Evolutionary conservation across 1,284 basidiomycete genomes (phyloP).

Genomic region (Fomitiporia mediterranea): DNA sequence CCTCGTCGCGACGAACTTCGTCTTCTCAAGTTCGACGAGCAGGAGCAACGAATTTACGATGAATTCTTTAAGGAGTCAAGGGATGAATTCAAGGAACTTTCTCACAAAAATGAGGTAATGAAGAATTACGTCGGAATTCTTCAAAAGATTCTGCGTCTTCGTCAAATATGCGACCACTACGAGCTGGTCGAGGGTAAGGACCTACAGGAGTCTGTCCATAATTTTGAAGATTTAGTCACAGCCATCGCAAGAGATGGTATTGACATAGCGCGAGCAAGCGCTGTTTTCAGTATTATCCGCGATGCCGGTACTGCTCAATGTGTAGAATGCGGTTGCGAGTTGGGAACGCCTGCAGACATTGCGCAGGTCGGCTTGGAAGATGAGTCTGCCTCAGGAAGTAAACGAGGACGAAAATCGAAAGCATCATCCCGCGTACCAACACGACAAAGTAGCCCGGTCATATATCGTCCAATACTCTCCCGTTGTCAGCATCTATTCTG

Average conservation of each 20-base stretch:
- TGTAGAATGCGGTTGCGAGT: constrained; percentile 79
- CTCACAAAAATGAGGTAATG: constrained; percentile 86
- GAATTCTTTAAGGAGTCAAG: constrained; percentile 85
- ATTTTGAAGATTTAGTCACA: constrained; percentile 71
- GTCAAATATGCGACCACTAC: constrained; percentile 97
- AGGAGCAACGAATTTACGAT: constrained; percentile 86
- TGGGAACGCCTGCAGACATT: constrained; percentile 50
- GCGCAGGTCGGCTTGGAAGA: constrained; percentile 43
- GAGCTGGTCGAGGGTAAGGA: constrained; percentile 84
- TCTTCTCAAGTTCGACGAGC: constrained; percentile 77
- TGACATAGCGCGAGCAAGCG: constrained; percentile 65
- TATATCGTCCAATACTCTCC: constrained; percentile 68
- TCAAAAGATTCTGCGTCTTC: constrained; percentile 90
- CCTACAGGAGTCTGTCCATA: constrained; percentile 36
- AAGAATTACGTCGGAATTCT: constrained; percentile 98
- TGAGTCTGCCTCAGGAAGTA: constrained; percentile 47
- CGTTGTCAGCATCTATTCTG: constrained; percentile 94
- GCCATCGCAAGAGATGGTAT: constrained; percentile 83
- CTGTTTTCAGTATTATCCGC: constrained; percentile 76
- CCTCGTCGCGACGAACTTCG: constrained; percentile 83
- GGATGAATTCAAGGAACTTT: constrained; percentile 85
- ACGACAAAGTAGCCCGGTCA: constrained; percentile 61
- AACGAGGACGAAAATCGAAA: constrained; percentile 62
- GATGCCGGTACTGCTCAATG: constrained; percentile 88
- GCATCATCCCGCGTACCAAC: constrained; percentile 52